Percentiles rank a stretch among this genome's conserved stretches.
Evolutionary conservation across 2,329 filamentous ascomycete genomes (phyloP).

Genomic region (Fusarium sulawesiense): DNA sequence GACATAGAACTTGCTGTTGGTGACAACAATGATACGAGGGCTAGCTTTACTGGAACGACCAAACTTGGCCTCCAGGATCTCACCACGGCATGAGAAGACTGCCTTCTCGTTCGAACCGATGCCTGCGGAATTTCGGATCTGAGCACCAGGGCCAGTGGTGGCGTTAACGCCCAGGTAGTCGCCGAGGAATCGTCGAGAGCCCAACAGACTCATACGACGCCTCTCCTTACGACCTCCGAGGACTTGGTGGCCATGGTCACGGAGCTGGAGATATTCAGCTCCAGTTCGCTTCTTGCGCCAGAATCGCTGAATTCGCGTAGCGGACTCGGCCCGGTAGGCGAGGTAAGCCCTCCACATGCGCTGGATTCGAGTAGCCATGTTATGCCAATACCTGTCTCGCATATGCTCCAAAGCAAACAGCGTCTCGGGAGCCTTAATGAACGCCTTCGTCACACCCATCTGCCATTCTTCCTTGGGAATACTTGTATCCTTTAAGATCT

Average conservation of each 20-base stretch:
- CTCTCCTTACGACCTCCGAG: constrained; percentile 90
- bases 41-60: constrained; percentile 95
- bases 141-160: constrained; percentile 79
- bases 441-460: constrained; percentile 95
- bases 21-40: constrained; percentile 85
- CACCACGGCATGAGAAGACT: constrained; percentile 90
- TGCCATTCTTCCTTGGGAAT: constrained; percentile 97
- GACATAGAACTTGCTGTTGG: constrained; percentile 87
- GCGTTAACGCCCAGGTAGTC: constrained; percentile 94
- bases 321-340: constrained; percentile 90
- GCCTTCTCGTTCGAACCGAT: constrained; percentile 78
- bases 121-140: constrained; percentile 80
- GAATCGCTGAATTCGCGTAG: constrained; percentile 92
- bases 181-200: constrained; percentile 90
- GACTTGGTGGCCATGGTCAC: constrained; percentile 87
- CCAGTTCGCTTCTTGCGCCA: constrained; percentile 95
- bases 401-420: constrained; percentile 97
- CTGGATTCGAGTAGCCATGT: constrained; percentile 98
- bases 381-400: constrained; percentile 98
- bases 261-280: constrained; percentile 86
- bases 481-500: constrained; percentile 95
- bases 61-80: constrained; percentile 92
- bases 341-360: constrained; percentile 97
- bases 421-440: constrained; percentile 98
- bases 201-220: constrained; percentile 88